Conservation (phyloP, 148 eudicot species). For the Silene uniflora region DNA sequence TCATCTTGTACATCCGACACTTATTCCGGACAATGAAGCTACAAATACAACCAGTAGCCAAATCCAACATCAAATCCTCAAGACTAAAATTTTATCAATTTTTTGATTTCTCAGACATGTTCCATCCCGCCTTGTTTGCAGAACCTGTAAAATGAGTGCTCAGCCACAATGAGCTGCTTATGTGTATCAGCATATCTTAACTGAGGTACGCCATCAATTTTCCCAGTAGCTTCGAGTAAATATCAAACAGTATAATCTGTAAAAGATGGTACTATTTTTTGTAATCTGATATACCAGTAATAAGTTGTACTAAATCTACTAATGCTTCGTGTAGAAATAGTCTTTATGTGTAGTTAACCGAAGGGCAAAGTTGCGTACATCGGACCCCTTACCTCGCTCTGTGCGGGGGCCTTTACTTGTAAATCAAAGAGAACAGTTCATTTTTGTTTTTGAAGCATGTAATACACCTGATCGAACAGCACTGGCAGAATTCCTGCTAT, state of each 20-base stretch:
- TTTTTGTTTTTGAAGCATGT: conserved; percentile 8
- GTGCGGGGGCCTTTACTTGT: neutral
- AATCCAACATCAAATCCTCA: conserved; percentile 2
- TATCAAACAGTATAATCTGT: conserved; percentile 19
- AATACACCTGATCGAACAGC: neutral
- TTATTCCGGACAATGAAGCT: conserved; percentile 12
- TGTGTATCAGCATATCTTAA: neutral
- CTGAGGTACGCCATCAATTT: conserved; percentile 4
- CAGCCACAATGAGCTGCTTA: neutral
- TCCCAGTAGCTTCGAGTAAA: conserved; percentile 2
- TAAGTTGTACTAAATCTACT: neutral
- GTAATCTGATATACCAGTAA: neutral
- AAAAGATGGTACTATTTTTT: neutral
- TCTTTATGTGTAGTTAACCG: neutral
- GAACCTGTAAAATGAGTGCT: neutral
- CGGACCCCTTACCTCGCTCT: neutral
- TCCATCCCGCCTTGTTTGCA: neutral
- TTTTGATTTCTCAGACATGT: conserved; percentile 2
- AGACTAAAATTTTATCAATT: neutral
- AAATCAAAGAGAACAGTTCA: conserved; percentile 16
- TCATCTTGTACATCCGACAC: neutral
- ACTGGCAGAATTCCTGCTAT: neutral
- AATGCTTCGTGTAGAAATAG: neutral
- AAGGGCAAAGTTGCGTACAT: neutral
- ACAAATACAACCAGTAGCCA: conserved; percentile 2